phyloP scores from a whole-genome alignment of 1,284 basidiomycete genomes.

The Malassezia nana region DNA sequence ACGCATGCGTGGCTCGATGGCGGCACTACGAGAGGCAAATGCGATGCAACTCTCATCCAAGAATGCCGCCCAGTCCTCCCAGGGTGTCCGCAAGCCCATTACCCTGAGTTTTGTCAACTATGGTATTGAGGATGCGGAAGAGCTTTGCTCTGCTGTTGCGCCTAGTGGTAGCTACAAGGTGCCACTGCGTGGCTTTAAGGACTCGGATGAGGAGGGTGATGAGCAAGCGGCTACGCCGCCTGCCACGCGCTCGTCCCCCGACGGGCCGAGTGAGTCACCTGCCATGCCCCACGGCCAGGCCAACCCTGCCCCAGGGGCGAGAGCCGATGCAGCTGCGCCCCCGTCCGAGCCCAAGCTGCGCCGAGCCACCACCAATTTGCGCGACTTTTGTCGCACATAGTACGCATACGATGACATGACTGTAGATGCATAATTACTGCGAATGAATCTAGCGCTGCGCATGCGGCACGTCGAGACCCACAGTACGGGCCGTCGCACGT shows the following conservation, averaged over 20 bases:
- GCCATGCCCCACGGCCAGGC: background rate
- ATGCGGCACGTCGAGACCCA: slow-evolving; percentile 57
- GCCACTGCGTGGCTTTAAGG: slow-evolving; percentile 29
- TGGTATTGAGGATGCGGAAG: slow-evolving; percentile 43
- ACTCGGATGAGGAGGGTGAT: slow-evolving; percentile 1
- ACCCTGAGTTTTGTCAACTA: slow-evolving; percentile 43
- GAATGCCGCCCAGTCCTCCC: background rate
- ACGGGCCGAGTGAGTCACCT: background rate
- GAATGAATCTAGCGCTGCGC: background rate
- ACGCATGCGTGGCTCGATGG: slow-evolving; percentile 15
- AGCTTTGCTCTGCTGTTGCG: slow-evolving; percentile 43
- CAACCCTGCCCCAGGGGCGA: background rate
- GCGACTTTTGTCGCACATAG: slow-evolving; percentile 1
- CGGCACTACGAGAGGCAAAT: slow-evolving; percentile 17
- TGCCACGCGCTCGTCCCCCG: background rate
- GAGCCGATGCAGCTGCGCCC: background rate
- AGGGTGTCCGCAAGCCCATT: slow-evolving; percentile 5
- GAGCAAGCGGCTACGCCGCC: background rate
- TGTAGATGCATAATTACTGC: background rate
- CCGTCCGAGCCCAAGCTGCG: background rate
- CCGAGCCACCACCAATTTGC: background rate
- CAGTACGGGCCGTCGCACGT: slow-evolving; percentile 69
- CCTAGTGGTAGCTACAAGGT: slow-evolving; percentile 42
- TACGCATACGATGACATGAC: background rate
- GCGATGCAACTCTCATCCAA: slow-evolving; percentile 6